Evolutionary conservation across 176 grass and related monocot genomes (phyloP).

Genomic region (Calamus simplicifolius): DNA sequence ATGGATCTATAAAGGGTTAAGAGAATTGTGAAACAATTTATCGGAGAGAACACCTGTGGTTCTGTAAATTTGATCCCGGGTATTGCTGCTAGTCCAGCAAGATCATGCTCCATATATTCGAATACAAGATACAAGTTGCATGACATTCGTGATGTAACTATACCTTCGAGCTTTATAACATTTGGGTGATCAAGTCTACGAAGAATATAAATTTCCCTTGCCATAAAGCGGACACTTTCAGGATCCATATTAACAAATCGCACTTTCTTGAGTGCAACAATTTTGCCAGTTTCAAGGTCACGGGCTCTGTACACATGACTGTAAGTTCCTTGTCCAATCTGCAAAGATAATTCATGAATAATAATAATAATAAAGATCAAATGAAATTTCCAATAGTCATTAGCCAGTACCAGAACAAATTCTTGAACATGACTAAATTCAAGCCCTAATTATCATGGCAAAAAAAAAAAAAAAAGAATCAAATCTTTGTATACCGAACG

Average conservation of each 20-base stretch:
- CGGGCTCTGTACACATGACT: constrained; percentile 85
- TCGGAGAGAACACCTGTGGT: constrained; percentile 33
- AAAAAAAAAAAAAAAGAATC: too few species aligned
- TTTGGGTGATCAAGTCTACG: constrained; percentile 73
- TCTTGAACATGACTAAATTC: too few species aligned
- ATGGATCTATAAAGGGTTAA: neutral
- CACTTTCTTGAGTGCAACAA: constrained; percentile 82
- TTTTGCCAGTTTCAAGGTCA: constrained; percentile 57
- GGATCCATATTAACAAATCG: constrained; percentile 81
- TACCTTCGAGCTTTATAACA: constrained; percentile 84
- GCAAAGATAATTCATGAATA: constrained; percentile 6
- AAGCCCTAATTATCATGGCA: too few species aligned
- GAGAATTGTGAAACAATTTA: neutral
- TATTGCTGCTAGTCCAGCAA: constrained; percentile 57
- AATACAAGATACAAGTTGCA: constrained; percentile 76
- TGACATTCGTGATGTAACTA: constrained; percentile 54
- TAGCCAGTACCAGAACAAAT: too few species aligned
- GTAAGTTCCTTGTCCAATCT: constrained; percentile 94
- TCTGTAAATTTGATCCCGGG: constrained; percentile 76
- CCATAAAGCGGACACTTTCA: constrained; percentile 93
- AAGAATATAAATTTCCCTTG: constrained; percentile 72
- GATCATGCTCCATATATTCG: constrained; percentile 90
- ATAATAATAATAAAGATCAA: neutral
- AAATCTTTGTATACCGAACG: too few species aligned
- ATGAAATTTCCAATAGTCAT: neutral